A percentile compares a stretch with the other conserved stretches of the same genome.
These are phyloP conservation scores for Melampsora medusae DNA, from an alignment of 1,284 basidiomycete genomes.

Conservation along the genomic window DNA sequence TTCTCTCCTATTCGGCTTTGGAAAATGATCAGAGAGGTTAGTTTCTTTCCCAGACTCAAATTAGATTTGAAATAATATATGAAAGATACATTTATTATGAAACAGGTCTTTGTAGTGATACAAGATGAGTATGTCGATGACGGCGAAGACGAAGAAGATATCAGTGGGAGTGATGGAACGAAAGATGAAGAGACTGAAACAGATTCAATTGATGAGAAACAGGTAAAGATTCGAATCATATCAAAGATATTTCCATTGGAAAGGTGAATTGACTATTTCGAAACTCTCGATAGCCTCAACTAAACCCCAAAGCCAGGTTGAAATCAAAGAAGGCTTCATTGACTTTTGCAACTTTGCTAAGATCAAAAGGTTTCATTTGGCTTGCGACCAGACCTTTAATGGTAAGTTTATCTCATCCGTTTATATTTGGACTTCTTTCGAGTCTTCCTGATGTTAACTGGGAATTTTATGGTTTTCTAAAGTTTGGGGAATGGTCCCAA, in stretches of 20 bases:
- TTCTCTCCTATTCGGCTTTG: slow-evolving; percentile 59
- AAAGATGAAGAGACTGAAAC: slow-evolving; percentile 21
- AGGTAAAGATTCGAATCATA: neutral
- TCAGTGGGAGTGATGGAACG: neutral
- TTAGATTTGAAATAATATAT: slow-evolving; percentile 11
- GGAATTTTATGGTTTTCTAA: neutral
- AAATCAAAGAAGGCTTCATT: slow-evolving; percentile 54
- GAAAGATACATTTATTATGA: neutral
- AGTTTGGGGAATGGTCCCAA: slow-evolving; percentile 58
- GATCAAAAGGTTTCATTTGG: slow-evolving; percentile 59
- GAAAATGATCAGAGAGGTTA: slow-evolving; percentile 55
- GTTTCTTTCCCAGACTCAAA: slow-evolving; percentile 56
- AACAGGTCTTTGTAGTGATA: slow-evolving; percentile 46
- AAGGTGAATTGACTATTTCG: too few relatives aligned
- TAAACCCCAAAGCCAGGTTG: slow-evolving; percentile 56
- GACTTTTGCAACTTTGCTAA: slow-evolving; percentile 56
- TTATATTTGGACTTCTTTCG: neutral
- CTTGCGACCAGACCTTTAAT: slow-evolving; percentile 52
- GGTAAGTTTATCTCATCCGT: neutral
- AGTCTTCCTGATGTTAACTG: neutral
- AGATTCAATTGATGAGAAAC: slow-evolving; percentile 26
- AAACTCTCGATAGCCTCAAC: slow-evolving; percentile 52
- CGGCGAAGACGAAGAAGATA: slow-evolving; percentile 40
- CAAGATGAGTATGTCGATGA: slow-evolving; percentile 55
- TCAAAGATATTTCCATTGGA: too few relatives aligned